phyloP scores from a whole-genome alignment of 2,329 filamentous ascomycete genomes.

The Colletotrichum musicola region DNA sequence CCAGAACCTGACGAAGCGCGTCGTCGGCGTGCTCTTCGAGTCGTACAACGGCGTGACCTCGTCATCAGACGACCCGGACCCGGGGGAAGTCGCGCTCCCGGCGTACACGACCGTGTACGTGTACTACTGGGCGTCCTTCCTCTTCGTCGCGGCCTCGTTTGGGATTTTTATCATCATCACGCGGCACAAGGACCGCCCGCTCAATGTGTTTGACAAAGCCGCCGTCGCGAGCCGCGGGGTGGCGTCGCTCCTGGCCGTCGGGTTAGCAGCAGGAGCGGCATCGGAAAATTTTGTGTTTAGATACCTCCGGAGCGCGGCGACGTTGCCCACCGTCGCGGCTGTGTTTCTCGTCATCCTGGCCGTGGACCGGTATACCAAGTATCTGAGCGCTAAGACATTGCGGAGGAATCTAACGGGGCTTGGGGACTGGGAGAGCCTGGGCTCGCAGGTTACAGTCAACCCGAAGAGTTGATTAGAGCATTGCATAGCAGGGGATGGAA shows the following conservation, averaged over 20 bases:
- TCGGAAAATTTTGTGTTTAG: constrained; percentile 25
- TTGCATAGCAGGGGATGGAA: not conserved
- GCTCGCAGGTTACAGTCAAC: not conserved
- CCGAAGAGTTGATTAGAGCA: not conserved
- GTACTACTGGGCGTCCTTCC: constrained; percentile 35
- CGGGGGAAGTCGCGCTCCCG: constrained; percentile 17
- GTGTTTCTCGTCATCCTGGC: constrained; percentile 26
- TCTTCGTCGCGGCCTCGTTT: constrained; percentile 27
- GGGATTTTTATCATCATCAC: constrained; percentile 34
- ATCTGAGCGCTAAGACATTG: constrained; percentile 31
- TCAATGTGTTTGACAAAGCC: constrained; percentile 33
- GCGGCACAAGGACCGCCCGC: constrained; percentile 26
- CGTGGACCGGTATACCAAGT: constrained; percentile 31
- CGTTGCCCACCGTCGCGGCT: constrained; percentile 24
- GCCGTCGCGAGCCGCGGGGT: constrained; percentile 15
- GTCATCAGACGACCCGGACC: not conserved
- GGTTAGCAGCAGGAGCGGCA: constrained; percentile 23
- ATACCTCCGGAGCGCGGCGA: constrained; percentile 30
- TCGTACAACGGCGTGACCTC: constrained; percentile 24
- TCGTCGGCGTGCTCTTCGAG: constrained; percentile 27
- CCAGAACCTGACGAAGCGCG: constrained; percentile 5
- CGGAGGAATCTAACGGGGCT: constrained; percentile 28
- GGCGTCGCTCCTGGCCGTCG: constrained; percentile 19
- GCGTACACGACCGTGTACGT: constrained; percentile 33
- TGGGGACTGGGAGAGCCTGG: constrained; percentile 23